Base-by-base conservation (phyloP, 108 stramenopile genomes). In the Schizochytrium sp. region DNA sequence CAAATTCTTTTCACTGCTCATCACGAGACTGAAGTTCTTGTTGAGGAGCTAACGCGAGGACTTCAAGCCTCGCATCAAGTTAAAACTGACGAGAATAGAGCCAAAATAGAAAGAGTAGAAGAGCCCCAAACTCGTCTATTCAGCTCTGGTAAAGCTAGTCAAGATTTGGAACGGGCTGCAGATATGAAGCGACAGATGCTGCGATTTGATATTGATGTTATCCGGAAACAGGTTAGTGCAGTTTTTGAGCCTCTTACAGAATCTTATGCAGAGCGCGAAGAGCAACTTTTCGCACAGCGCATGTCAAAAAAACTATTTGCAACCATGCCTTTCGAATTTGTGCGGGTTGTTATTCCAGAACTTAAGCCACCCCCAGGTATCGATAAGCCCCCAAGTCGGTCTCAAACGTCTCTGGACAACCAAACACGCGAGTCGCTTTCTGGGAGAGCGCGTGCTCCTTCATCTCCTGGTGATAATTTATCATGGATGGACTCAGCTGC, bases 1-100 rank as follows among this genome's bases (percentile, higher is more conserved):
- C 76, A 83, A 28, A 83, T 83, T 2, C 76, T 83, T 40, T 55
- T 83, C 40, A 83, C 76, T 28, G 76, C 76, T 47, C 76, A 83
- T 40, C 49, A 55, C 13, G 76, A 83, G 76, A 55, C 76, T 2
- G 53, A 49, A 10, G 3, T 55, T 0, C 47, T 83, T 8, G 76
- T 55, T 7, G 50, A 42, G 5, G 76, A 83, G 76, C 76, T 83
- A 47, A 2, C 40, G 15, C 47, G 53, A 5, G 76, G 76, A 47
- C 53, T 83, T 40, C 76, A 40, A n/a, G 53, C 50, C 15, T 49
- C 76, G 5, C 53, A 83, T 7, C 15, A 60, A 60, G 28, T 28
- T 28, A 28, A 28, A 28, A 28, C 28, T 28, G 28, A 28, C 28
- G 28, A 28, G 28, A 28, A 28, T 28, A 28, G 28, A 28, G 28